phyloP scores from a whole-genome alignment of 805 yeast species.

The Yarrowia keelungensis region DNA sequence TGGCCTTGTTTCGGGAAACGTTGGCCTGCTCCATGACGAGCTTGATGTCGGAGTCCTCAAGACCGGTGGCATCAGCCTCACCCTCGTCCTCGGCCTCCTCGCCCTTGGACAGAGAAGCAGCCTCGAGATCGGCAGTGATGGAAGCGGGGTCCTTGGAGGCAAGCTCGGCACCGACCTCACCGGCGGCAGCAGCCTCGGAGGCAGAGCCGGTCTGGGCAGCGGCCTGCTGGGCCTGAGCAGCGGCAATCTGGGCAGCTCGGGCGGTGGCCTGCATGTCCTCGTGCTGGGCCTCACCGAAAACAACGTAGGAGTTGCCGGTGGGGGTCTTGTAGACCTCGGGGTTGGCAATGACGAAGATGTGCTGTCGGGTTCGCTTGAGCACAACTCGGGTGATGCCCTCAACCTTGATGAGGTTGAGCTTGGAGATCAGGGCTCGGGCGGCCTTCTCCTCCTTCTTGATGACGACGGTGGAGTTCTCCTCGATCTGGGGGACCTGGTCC shows the following conservation, averaged over 20 bases:
- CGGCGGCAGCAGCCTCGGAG: constrained; percentile 55
- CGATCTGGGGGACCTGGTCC: constrained; percentile 56
- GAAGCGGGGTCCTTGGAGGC: constrained; percentile 49
- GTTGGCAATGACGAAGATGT: constrained; percentile 84
- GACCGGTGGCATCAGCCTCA: constrained; percentile 84
- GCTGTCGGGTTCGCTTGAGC: constrained; percentile 90
- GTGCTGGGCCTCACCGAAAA: constrained; percentile 96
- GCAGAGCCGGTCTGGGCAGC: constrained; percentile 51
- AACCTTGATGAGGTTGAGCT: constrained; percentile 87
- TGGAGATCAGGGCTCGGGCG: constrained; percentile 88
- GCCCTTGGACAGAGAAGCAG: constrained; percentile 52
- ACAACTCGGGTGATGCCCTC: constrained; percentile 95
- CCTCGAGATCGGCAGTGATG: constrained; percentile 46
- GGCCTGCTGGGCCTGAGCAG: constrained; percentile 61
- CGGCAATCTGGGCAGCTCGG: constrained; percentile 75
- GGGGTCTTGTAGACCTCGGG: constrained; percentile 96
- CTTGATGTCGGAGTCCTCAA: constrained; percentile 80
- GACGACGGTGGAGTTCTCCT: constrained; percentile 85
- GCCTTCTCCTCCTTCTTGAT: constrained; percentile 92
- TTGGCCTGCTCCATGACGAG: constrained; percentile 91
- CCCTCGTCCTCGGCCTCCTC: constrained; percentile 69
- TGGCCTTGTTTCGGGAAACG: constrained; percentile 88
- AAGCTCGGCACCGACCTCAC: constrained; percentile 54
- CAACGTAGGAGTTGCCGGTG: constrained; percentile 90
- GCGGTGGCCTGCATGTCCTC: constrained; percentile 90